Conservation (phyloP, 2,329 filamentous ascomycete genomes). For the Aspergillus sp. region DNA sequence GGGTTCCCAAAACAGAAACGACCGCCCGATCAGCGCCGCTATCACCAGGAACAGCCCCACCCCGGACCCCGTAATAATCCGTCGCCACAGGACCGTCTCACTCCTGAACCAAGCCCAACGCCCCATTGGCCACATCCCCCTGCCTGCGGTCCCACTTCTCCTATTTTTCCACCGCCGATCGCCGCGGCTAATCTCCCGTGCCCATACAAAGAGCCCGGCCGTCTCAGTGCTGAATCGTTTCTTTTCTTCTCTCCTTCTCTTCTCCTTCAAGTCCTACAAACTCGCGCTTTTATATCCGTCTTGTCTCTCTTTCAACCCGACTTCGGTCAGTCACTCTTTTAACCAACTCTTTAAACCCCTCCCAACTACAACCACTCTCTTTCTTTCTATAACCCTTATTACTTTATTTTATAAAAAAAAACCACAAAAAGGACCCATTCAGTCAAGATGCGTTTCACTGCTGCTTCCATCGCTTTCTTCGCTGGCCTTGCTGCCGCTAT, state of each 20-base stretch:
- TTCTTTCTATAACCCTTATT: conserved; percentile 14
- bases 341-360: conserved; percentile 3
- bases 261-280: conserved; percentile 21
- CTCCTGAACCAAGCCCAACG: neutral
- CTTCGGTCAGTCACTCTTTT: conserved; percentile 40
- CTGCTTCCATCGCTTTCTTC: conserved; percentile 34
- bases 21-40: conserved; percentile 9
- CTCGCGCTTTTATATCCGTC: conserved; percentile 13
- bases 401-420: conserved; percentile 13
- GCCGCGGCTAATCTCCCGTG: conserved; percentile 30
- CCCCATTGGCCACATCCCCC: neutral
- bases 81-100: neutral
- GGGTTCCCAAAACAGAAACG: conserved; percentile 7
- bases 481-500: conserved; percentile 33
- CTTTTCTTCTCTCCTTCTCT: conserved; percentile 18
- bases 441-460: conserved; percentile 40
- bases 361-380: conserved; percentile 28
- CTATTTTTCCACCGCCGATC: conserved; percentile 14
- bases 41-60: neutral
- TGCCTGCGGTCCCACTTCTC: neutral
- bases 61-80: neutral
- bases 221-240: too few species aligned
- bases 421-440: conserved; percentile 6
- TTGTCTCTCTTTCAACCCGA: conserved; percentile 28
- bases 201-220: conserved; percentile 32